Base-by-base conservation (phyloP, 352 stramenopile genomes). In the Phytophthora sansomeana region DNA sequence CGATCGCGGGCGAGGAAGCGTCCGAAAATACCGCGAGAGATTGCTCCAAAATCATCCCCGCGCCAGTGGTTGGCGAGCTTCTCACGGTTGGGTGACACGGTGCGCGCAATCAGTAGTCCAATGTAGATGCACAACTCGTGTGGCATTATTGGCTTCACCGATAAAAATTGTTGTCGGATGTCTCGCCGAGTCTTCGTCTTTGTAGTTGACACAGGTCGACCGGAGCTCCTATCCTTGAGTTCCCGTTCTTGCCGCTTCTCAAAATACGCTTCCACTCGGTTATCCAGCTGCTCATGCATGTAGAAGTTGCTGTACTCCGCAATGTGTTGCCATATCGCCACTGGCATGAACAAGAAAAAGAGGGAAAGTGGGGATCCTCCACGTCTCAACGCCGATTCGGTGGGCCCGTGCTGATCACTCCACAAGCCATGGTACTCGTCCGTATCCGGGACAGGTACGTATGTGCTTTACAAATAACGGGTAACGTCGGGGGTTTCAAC, bases 251-350 rank as follows among this genome's bases (percentile, higher is more conserved):
- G 17, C 4, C 13, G 33, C 21, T 17, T 19, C 11, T 52, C 16
- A 7, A 58, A 52, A n/a, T 58, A 66, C 9, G 47, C 39, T 19
- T 66, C 29, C 3, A 56, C 56, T 0, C 44, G 28, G 17, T 41
- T 19, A 2, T 66, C 47, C 17, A 58, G 26, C 21, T 58, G 47
- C 21, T 58, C 48, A 9, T 59, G 47, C 58, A 58, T 53, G 47
- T 66, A 66, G 32, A 53, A 58, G 38, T 66, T 66, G n/a, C 58
- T 66, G 29, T 19, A 48, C 9, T 58, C 58, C 1, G 58, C 47
- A 41, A 59, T 58, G 10, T 65, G 47, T 30, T 65, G 47, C 58
- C 58, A 58, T 16, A 65, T 47, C 19, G 8, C 58, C 28, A 65
- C 47, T 2, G 47, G 36, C 47, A 65, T 65, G 28, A 65, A 65